Conservation (phyloP, 306 rosid genomes). For the Pyrus communis region DNA sequence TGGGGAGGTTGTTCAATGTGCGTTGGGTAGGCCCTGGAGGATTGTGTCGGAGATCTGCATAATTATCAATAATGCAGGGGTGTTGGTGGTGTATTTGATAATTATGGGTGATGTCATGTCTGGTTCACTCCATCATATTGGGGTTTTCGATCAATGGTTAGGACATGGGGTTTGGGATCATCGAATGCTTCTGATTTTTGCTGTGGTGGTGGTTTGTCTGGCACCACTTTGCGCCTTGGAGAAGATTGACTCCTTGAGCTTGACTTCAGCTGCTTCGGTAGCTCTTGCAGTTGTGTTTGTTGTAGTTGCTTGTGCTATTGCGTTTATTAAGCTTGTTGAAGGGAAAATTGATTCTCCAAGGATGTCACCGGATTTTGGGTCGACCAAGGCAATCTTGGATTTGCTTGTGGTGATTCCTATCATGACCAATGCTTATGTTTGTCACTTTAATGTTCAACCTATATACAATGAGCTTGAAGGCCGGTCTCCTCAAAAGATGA, state of each 20-base stretch:
- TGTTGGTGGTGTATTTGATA: slow-evolving; percentile 81
- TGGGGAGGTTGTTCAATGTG: slow-evolving; percentile 85
- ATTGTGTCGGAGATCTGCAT: slow-evolving; percentile 70
- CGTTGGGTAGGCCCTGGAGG: slow-evolving; percentile 67
- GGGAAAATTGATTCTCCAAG: slow-evolving; percentile 60
- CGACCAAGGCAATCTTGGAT: slow-evolving; percentile 65
- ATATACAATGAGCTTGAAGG: slow-evolving; percentile 85
- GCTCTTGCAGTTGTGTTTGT: slow-evolving; percentile 86
- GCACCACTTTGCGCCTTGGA: slow-evolving; percentile 89
- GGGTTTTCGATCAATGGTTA: slow-evolving; percentile 85
- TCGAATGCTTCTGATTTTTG: slow-evolving; percentile 63
- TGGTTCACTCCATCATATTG: slow-evolving; percentile 71
- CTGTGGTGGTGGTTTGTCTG: slow-evolving; percentile 58
- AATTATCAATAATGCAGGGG: slow-evolving; percentile 76
- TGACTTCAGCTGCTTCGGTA: slow-evolving; percentile 95
- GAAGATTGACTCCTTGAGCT: slow-evolving; percentile 84
- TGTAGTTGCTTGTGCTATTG: slow-evolving; percentile 50
- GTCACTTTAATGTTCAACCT: slow-evolving; percentile 86
- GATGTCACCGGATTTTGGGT: slow-evolving; percentile 74
- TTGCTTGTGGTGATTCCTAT: slow-evolving; percentile 93
- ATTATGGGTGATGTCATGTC: slow-evolving; percentile 99
- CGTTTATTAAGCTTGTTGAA: slow-evolving; percentile 61
- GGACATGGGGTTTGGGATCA: slow-evolving; percentile 95
- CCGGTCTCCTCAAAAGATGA: slow-evolving; percentile 80
- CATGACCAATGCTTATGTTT: slow-evolving; percentile 84